Evolutionary conservation across 306 rosid species (phyloP), one percentile per base, ranked within the genome.

Genomic region (Delonix regia): DNA sequence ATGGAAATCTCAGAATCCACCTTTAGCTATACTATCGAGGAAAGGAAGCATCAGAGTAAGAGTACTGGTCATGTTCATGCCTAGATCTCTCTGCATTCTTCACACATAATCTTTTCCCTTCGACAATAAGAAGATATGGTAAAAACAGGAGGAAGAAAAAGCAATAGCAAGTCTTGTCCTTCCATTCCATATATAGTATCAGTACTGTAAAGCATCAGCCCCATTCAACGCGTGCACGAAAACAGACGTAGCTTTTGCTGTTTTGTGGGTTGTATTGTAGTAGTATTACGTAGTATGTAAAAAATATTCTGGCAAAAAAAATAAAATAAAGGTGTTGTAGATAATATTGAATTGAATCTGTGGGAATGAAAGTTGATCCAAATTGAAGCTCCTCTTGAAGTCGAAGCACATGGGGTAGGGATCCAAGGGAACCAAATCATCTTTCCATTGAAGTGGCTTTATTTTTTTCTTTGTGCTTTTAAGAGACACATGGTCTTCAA

Each of bases 401-500:
- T 19, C 22, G 39, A 19, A 77, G 73, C 52, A 41, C 42, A 59
- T 60, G 75, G 77, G 76, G 15, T 61, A 72, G 83, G 89, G 69
- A 88, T 88, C 88, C 88, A 80, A 82, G 79, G 85, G 83, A 86
- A 86, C 88, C 82, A 78, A 88, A 88, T 88, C 78, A 86, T 82
- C 56, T 74, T 71, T 82, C 83, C 73, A 78, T 79, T 52, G 77
- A 60, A 27, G 15, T 25, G 39, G 28, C 5, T 60, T 28, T 60
- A 30, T 73, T 75, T 75, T 51, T 63, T 55, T 6, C 30, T 68
- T 12, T 34, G 49, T 72, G 61, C 63, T 49, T 48, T 41, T 68
- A 22, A 77, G 68, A 3, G 57, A 68, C 24, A 34, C 61, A n/a
- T 51, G 75, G 64, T 59, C 44, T 73, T 77, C 11, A 18, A 47